Base-by-base conservation (phyloP, 2,329 filamentous ascomycete genomes). In the Aquanectria penicillioides region DNA sequence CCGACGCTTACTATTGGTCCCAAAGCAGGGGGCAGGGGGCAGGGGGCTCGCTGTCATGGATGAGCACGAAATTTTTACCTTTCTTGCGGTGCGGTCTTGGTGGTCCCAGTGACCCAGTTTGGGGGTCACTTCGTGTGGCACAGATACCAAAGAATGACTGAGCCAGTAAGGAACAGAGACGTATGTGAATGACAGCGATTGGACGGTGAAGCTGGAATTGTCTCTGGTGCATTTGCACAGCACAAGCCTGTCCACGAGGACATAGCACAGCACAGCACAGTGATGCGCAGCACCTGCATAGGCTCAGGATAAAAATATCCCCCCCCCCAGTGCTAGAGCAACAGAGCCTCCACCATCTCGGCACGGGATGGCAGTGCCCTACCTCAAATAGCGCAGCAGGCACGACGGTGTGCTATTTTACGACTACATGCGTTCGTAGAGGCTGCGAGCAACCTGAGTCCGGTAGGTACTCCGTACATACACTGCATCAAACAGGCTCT, bases 231-330 rank as follows among this genome's bases (percentile, higher is more conserved):
- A 48, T 51, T 55, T 52, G 51, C 54, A 62, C 48, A 59, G 50
- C 23, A 37, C 38, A 53, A 50, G 47, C 53, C 56, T 48, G 38
- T 43, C 61, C 53, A 41, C 43, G 41, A 49, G 51, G 44, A 47
- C 61, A 66, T 58, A 57, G 65, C 56, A 62, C 58, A 61, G 48
- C 57, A 64, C 48, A 49, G 40, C 33, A 59, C 60, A 57, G 34
- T 36, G 41, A 37, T 46, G 37, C 36, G 48, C 23, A 57, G 54
- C 56, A 36, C 47, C 49, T 63, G 59, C 57, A 69, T 56, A 60
- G 47, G 23, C 50, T 55, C 33, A n/a, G 53, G 64, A 69, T 69
- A 69, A 66, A 66, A 67, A 67, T 70, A 70, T 64, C 62, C 37
- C 28, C 22, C 20, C 18, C 29, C 38, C 59, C 49, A 56, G 48